Base-by-base conservation (phyloP, 768 basidiomycete genomes). In the Leccinum broughii region DNA sequence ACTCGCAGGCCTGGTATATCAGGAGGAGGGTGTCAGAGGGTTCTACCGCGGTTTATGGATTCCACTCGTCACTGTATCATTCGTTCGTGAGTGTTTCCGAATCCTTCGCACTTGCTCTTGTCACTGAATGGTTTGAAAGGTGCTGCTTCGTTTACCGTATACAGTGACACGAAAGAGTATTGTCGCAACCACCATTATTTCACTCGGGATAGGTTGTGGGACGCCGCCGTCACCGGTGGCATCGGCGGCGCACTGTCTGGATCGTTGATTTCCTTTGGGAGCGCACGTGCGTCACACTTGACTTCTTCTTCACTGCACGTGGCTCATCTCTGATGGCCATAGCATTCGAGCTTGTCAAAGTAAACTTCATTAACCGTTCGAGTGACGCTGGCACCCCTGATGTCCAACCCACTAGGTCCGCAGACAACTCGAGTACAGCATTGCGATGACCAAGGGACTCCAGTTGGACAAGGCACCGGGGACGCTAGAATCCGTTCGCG, bases 321-420 rank as follows among this genome's bases (percentile, higher is more conserved):
- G 62, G 2, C 59, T 68, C 24, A 71, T 30, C 9, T 6, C 6
- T 34, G 8, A 48, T 22, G 57, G 24, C 50, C 32, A 57, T 48
- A 85, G 92, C 95, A 51, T 98, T 98, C 69, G 95, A 98, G 75
- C 88, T 98, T 41, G 93, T 98, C 70, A 98, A 98, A 83, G 93
- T 94, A 60, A 61, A 75, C 59, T 51, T 60, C 15, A 58, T 51
- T 30, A 34, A 53, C 22, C 51, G 26, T 51, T 56, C 22, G 55
- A 20, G 24, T 35, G 24, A 50, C 39, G 14, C 39, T 22, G 35
- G 44, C 32, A 39, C 64, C n/a, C 59, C 59, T 66, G 49, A 71
- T 44, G 41, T 54, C 48, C 35, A 51, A 61, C 55, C 62, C 56
- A 57, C 59, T 68, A 94, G 93, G 89, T 95, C 56, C 87, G 94